Conservation (phyloP, 2,329 filamentous ascomycete species). For the Rugonectria rugulosa region DNA sequence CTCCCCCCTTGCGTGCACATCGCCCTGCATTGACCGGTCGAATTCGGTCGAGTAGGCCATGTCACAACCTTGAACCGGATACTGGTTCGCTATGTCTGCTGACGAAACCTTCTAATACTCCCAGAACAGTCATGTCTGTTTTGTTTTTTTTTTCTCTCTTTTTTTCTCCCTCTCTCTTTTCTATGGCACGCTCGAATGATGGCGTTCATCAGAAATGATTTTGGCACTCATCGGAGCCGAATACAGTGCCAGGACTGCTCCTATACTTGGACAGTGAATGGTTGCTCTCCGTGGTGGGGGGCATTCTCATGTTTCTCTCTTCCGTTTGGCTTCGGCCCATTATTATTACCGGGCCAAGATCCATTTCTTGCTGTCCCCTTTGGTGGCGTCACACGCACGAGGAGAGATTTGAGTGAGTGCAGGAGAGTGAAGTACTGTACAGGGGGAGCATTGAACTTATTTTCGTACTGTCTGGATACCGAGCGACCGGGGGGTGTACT, state of each 20-base stretch:
- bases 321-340: slow-evolving; percentile 12
- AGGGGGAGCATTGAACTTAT: background rate
- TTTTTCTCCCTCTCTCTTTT: background rate
- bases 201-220: background rate
- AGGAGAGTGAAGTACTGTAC: slow-evolving; percentile 6
- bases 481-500: slow-evolving; percentile 12
- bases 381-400: slow-evolving; percentile 20
- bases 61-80: background rate
- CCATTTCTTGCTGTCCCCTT: slow-evolving; percentile 8
- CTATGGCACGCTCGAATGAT: too few species aligned
- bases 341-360: slow-evolving; percentile 6
- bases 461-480: slow-evolving; percentile 30
- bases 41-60: slow-evolving; percentile 4
- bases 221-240: slow-evolving; percentile 18
- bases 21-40: slow-evolving; percentile 4
- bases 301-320: background rate
- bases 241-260: slow-evolving; percentile 19
- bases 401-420: slow-evolving; percentile 12
- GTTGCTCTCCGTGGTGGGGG: slow-evolving; percentile 9
- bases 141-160: too few species aligned
- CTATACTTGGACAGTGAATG: too few species aligned
- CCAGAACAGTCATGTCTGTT: too few species aligned
- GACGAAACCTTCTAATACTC: too few species aligned
- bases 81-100: background rate
- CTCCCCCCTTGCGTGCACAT: background rate